Evolutionary conservation across 805 yeast genomes (phyloP), one percentile per base, ranked within the genome.

Genomic region (Candida nitratophila): DNA sequence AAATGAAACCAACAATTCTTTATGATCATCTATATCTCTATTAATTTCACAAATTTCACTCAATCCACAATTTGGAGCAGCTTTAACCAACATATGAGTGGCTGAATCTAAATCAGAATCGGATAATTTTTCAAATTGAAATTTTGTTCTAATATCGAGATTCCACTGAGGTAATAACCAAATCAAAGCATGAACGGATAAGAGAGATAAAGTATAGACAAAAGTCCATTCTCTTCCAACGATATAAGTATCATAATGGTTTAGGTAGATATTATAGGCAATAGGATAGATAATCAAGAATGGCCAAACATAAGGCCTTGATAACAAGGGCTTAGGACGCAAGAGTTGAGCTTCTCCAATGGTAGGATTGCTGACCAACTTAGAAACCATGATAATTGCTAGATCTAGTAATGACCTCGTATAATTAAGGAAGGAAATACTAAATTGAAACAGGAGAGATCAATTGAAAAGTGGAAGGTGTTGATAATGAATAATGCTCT

Each of bases 161-260:
- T 81, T 88, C 99, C 99, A 91, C 56, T 84, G 83, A n/a, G 98
- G 96, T 77, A 88, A 77, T 61, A 91, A 76, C 83, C 89, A 75
- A 46, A 91, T 69, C 60, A 91, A 69, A 37, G 81, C 68, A 59
- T 91, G 95, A 46, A 84, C 48, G 2, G 96, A 79, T 32, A 83
- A 62, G 42, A 90, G 71, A 6, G 89, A 63, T 47, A 95, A 83
- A 21, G 88, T 69, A 57, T 79, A 90, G 32, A 91, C 93, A 62
- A 86, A 87, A 0, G 98, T 93, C 98, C 99, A 93, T 66, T 91
- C 99, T 39, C 83, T 75, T 22, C 96, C 96, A 38, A 76, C 84
- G 56, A 91, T 84, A 60, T 86, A 86, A 46, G 66, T 70, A 46
- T 91, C 98, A 63, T 91, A 91, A 45, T 81, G 77, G 47, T 68